These are phyloP conservation scores for Phaffia tasmanica DNA, from an alignment of 768 basidiomycete genomes.

Conservation along the genomic window DNA sequence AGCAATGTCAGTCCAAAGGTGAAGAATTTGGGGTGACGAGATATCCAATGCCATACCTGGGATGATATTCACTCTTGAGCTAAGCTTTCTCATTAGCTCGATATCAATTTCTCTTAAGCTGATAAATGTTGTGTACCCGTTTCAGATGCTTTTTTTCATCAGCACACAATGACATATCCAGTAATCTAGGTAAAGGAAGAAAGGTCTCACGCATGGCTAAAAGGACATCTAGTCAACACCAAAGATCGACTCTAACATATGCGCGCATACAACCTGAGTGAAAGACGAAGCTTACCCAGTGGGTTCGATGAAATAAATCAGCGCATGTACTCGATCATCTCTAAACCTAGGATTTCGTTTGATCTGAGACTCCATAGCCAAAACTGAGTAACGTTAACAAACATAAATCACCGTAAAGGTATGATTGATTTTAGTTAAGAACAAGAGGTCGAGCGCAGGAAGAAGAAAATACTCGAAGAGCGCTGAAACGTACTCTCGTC, in stretches of 20 bases:
- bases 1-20: background rate
- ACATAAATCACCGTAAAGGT: background rate
- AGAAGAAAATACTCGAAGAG: background rate
- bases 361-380: constrained; percentile 96
- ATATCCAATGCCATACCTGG: constrained; percentile 44
- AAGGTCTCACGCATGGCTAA: constrained; percentile 56
- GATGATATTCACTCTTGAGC: constrained; percentile 96
- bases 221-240: background rate
- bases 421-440: background rate
- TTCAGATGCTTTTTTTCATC: background rate
- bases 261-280: background rate
- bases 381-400: constrained; percentile 41
- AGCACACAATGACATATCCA: no score
- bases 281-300: constrained; percentile 35
- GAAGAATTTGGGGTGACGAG: background rate
- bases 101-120: constrained; percentile 24
- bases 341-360: constrained; percentile 99
- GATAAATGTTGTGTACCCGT: background rate
- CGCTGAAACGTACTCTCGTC: constrained; percentile 56
- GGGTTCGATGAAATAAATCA: constrained; percentile 96
- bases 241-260: background rate
- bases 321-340: constrained; percentile 91
- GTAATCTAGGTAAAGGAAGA: no score
- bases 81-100: constrained; percentile 82
- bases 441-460: background rate